A percentile compares a stretch with the other conserved stretches of the same genome.
Conservation (phyloP, 2,329 filamentous ascomycete genomes). For the Neoscytalidium dimidiatum region DNA sequence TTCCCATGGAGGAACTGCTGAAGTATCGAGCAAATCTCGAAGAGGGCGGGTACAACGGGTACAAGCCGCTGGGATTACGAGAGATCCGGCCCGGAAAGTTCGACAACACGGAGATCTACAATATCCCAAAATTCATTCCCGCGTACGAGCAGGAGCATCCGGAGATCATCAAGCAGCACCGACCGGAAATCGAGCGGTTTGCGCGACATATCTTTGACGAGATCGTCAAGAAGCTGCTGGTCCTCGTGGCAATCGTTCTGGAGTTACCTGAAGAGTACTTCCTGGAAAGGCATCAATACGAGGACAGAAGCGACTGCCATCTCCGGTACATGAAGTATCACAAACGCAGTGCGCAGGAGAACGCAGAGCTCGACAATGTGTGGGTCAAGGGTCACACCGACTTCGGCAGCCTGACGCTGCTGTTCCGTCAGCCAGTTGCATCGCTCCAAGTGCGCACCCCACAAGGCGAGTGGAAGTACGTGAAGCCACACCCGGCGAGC, state of each 20-base stretch:
- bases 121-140: constrained; percentile 57
- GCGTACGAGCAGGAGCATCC: constrained; percentile 30
- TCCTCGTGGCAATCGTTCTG: background rate
- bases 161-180: constrained; percentile 43
- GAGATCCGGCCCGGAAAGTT: constrained; percentile 30
- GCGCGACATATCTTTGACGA: constrained; percentile 22
- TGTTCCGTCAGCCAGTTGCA: constrained; percentile 29
- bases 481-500: constrained; percentile 30
- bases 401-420: constrained; percentile 28
- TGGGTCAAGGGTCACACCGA: constrained; percentile 35
- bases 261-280: constrained; percentile 9
- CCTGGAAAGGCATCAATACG: constrained; percentile 1
- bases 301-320: constrained; percentile 1
- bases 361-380: constrained; percentile 32
- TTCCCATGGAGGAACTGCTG: constrained; percentile 60
- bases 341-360: background rate
- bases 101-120: constrained; percentile 63
- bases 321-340: constrained; percentile 1
- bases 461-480: constrained; percentile 29
- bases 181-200: constrained; percentile 57
- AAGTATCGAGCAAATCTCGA: constrained; percentile 49
- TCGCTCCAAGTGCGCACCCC: constrained; percentile 31
- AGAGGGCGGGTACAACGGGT: constrained; percentile 27
- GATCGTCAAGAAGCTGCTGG: constrained; percentile 1
- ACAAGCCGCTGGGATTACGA: constrained; percentile 44